These are phyloP conservation scores for Alternaria infectoria DNA, from an alignment of 2,329 filamentous ascomycete species.

Conservation along the genomic window DNA sequence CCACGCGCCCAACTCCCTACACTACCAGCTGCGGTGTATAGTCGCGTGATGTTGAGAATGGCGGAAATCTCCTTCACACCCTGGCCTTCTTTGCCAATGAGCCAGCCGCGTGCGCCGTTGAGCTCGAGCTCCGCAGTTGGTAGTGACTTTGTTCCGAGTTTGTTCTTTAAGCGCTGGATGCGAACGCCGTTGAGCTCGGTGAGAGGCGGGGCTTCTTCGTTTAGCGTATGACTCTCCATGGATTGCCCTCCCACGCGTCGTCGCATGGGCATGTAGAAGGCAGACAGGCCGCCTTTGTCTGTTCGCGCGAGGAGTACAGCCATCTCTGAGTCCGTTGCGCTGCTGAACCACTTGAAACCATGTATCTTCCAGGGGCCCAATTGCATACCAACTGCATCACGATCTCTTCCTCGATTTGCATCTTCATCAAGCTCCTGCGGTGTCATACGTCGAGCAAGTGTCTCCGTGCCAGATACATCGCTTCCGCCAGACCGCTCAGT, in stretches of 20 bases:
- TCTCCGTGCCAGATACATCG: constrained; percentile 73
- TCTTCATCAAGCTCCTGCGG: constrained; percentile 30
- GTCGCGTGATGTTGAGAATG: constrained; percentile 70
- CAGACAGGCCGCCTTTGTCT: constrained; percentile 58
- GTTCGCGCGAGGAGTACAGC: constrained; percentile 69
- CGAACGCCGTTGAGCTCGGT: constrained; percentile 69
- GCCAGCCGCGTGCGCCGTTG: constrained; percentile 51
- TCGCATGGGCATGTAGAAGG: constrained; percentile 70
- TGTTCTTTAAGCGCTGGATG: constrained; percentile 74
- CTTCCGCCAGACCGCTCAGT: constrained; percentile 73
- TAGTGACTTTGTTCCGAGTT: constrained; percentile 72
- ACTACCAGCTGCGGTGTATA: constrained; percentile 63
- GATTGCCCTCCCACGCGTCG: constrained; percentile 34
- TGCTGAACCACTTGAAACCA: constrained; percentile 77
- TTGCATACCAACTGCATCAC: constrained; percentile 41
- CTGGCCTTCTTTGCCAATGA: constrained; percentile 70
- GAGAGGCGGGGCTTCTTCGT: constrained; percentile 18
- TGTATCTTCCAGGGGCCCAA: constrained; percentile 66
- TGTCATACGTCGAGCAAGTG: constrained; percentile 54
- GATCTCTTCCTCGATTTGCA: constrained; percentile 25
- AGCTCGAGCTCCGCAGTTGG: constrained; percentile 75
- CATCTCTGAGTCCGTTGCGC: constrained; percentile 70
- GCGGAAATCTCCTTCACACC: constrained; percentile 73
- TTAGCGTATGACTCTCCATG: constrained; percentile 4
- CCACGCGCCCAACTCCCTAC: constrained; percentile 63